Evolutionary conservation across 2,329 filamentous ascomycete genomes (phyloP), one percentile per base, ranked within the genome.

Genomic region (Amauroascus verrucosus): DNA sequence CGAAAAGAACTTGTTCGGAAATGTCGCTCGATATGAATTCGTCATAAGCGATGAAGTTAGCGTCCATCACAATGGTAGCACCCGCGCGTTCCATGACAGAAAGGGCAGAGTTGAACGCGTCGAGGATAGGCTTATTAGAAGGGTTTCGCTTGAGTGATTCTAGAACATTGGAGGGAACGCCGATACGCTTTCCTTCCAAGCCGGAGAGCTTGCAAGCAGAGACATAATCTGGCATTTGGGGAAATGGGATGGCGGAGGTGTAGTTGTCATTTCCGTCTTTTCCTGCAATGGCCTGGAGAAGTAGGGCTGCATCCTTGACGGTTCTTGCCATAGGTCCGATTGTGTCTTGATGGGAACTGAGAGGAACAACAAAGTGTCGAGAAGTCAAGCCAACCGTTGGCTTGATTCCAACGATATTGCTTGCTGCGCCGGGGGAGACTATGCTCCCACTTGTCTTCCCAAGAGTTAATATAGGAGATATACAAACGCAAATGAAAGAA

Each of bases 391-490:
- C 83, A 1, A 85, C 79, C 0, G 81, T 83, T 1, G 83, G 81
- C 62, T 83, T 84, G 63, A 87, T 81, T 1, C 81, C 83, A 0
- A 85, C 82, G 1, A 85, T 63, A 54, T 83, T 83, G 68, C 79
- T 84, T 4, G 69, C 61, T 40, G 68, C 60, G 45, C 63, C 61
- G 0, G 84, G 84, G 8, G 72, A 73, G 3, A 85, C 62, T 51
- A 87, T 84, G 16, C 78, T 83, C 2, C 83, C 83, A 55, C 74
- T 74, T 0, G 83, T 86, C 65, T 66, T 33, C 6, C 13, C 20
- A 44, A 30, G 7, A 28, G 6, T 46, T 30, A 53, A 22, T 26
- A 41, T 35, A 33, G 16, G 20, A 7, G 4, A 28, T 46, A 1
- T 14, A 7, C 13, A 26, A 33, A 38, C 11, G 7, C 20, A 41